Evolutionary conservation across 768 basidiomycete species (phyloP), one percentile per base, ranked within the genome.

Genomic region (Panellus pusillus): DNA sequence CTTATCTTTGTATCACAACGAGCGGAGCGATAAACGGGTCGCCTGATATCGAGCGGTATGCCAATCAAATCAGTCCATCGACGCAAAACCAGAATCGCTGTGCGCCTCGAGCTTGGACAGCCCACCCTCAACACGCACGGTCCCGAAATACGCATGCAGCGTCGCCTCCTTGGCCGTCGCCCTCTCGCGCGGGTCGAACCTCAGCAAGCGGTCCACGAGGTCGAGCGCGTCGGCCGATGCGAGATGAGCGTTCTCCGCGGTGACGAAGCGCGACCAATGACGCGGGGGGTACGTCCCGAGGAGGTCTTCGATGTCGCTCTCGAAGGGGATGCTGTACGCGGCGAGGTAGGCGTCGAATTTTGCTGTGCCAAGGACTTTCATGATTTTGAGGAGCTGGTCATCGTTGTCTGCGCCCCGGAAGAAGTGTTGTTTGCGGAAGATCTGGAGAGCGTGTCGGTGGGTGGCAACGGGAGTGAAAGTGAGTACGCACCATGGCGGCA

Each of bases 101-200:
- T 52, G 43, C 17, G 47, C 51, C 43, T 56, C 58, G 11, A 20
- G 47, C 54, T 53, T 53, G 35, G 20, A 28, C 2, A 9, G 3
- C n/a, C 39, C 2, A 18, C 58, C 58, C 44, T 60, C 58, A n/a
- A 56, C 47, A 43, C 58, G 54, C n/a, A 56, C 54, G 35, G 58
- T 66, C 88, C 90, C 87, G 66, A 98, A 97, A 73, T 97, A 98
- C 18, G 87, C 78, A 63, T 96, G 93, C 20, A 76, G 78, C 67
- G 95, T 92, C 4, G 93, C 92, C 70, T 98, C 96, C 56, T 84
- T 82, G 48, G 96, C 96, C 6, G 95, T 98, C 52, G 96, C 77
- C 44, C 96, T 86, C 67, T 96, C 94, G 75, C 96, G 94, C 65
- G 98, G 95, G 68, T 98, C 96, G 71, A 97, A 98, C 44, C 93